A percentile compares a stretch with the other conserved stretches of the same genome.
phyloP scores from a whole-genome alignment of 108 stramenopile species.

The Nitzschia sp. region DNA sequence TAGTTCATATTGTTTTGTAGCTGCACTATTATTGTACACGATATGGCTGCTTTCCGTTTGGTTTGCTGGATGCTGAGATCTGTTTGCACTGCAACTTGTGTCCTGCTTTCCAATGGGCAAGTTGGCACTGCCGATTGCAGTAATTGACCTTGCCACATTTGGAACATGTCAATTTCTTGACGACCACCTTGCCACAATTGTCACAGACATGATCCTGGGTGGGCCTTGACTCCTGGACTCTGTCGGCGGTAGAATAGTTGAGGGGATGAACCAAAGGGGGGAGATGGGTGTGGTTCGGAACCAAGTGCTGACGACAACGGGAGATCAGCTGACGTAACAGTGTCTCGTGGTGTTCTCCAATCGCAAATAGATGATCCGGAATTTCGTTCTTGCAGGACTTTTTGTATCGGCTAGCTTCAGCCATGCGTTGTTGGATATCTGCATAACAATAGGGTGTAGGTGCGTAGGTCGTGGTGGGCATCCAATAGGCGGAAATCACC shows the following conservation, averaged over 20 bases:
- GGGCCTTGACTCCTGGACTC: too few relatives aligned
- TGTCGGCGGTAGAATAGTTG: too few relatives aligned
- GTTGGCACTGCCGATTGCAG: conserved; percentile 24
- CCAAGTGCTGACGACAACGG: too few relatives aligned
- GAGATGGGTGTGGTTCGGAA: too few relatives aligned
- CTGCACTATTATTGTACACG: too few relatives aligned
- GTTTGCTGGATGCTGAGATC: too few relatives aligned
- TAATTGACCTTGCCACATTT: conserved; percentile 20
- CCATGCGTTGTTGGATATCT: neutral
- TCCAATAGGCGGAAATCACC: conserved; percentile 18
- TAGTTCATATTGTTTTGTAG: neutral
- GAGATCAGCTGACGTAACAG: neutral
- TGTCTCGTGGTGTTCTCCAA: conserved; percentile 22
- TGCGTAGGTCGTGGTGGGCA: conserved; percentile 10
- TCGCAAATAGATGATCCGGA: conserved; percentile 3
- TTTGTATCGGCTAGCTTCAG: conserved; percentile 10
- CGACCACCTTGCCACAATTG: conserved; percentile 11
- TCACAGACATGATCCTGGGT: neutral
- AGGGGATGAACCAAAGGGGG: too few relatives aligned
- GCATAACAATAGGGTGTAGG: conserved; percentile 4
- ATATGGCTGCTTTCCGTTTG: too few relatives aligned
- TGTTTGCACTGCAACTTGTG: conserved; percentile 21
- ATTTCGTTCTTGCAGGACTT: neutral
- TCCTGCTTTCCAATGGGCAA: conserved; percentile 23
- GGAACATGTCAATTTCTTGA: conserved; percentile 19